phyloP scores from a whole-genome alignment of 257 asterid species.

The Solanum gracilifrons region DNA sequence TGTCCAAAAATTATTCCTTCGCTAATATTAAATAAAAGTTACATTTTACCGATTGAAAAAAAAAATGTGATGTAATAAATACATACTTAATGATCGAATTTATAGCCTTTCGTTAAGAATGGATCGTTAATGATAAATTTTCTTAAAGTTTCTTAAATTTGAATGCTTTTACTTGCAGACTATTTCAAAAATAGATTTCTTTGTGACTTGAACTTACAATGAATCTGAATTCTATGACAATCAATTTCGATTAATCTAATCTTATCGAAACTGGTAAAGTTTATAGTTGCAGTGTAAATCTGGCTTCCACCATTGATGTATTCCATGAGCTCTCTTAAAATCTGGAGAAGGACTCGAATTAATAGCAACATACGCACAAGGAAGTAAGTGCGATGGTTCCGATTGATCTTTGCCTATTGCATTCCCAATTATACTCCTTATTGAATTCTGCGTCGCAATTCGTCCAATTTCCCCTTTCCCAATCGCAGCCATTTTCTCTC shows the following conservation, averaged over 20 bases:
- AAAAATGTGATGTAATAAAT: too few species aligned
- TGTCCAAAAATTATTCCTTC: too few species aligned
- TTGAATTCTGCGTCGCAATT: constrained; percentile 50
- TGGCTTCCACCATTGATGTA: constrained; percentile 67
- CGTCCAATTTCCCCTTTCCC: constrained; percentile 48
- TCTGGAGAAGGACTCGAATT: constrained; percentile 17
- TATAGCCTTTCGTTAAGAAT: too few species aligned
- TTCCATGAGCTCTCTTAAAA: constrained; percentile 48
- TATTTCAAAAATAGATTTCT: too few species aligned
- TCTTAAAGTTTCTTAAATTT: too few species aligned
- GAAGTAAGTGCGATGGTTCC: constrained; percentile 60
- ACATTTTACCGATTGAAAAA: too few species aligned
- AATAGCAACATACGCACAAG: constrained; percentile 45
- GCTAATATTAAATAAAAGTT: too few species aligned
- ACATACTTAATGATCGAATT: too few species aligned
- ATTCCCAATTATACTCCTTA: constrained; percentile 31
- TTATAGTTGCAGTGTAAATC: constrained; percentile 27
- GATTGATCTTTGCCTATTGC: constrained; percentile 28
- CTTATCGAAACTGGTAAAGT: constrained; percentile 19
- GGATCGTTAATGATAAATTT: too few species aligned
- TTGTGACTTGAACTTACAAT: background rate
- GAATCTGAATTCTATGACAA: background rate
- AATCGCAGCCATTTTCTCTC: constrained; percentile 48
- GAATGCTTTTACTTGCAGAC: too few species aligned
- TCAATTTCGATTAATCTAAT: background rate